Evolutionary conservation across 331 rosid species (phyloP), one percentile per base, ranked within the genome.

Genomic region (Rhamnella rubrinervis): DNA sequence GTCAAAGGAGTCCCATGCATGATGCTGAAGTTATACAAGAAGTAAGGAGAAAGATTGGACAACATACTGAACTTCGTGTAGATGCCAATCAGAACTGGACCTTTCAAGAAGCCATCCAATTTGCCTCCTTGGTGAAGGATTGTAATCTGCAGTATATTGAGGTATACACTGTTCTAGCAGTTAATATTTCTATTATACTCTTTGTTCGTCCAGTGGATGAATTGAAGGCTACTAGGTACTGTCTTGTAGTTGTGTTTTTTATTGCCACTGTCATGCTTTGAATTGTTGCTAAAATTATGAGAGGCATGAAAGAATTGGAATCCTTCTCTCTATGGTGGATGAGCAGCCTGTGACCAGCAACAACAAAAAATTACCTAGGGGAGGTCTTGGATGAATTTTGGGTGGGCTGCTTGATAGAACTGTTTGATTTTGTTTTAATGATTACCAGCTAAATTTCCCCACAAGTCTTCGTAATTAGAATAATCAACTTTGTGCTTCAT

Each of bases 41-140:
- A 81, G 88, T 93, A 59, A 84, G 98, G 81, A 91, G 84, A 55
- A 84, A 76, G 82, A 86, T 93, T 72, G 98, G 98, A 59, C 6
- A 55, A 84, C 83, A 77, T 41, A 73, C 85, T 73, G 80, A 83
- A 57, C 81, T 93, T 76, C 96, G 98, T 4, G 98, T 76, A 26
- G 98, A 93, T 80, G 98, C 96, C 75, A 93, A 93, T 78, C 85
- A 86, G 66, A 85, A 73, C 53, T 93, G 98, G 98, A 91, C 91
- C 61, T 91, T 78, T 73, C 79, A 88, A 76, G 96, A 93, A 83
- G 98, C 97, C 67, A 81, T 91, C 55, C 78, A 79, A 68, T 93
- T 93, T 81, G 84, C 90, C 68, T 88, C 89, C 78, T 71, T 84
- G 38, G 88, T 87, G 74, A 83, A 85, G 87, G 95, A 87, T 72